Conservation (phyloP, 441 rosid genomes). For the Eugenia klotzschiana region DNA sequence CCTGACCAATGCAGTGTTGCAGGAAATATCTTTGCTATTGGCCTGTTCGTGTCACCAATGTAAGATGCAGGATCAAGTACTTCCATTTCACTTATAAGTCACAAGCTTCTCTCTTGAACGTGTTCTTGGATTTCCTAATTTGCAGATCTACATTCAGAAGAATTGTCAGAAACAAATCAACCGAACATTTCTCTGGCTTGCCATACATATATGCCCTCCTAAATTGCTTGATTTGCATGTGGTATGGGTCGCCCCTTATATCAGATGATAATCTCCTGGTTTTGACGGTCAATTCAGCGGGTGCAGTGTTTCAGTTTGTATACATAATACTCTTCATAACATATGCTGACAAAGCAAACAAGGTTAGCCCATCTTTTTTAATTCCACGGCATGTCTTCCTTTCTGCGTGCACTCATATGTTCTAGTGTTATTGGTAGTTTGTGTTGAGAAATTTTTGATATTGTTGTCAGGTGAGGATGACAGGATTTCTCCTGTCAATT, state of each 20-base stretch:
- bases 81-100: background rate
- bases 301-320: constrained; percentile 52
- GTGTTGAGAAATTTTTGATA: background rate
- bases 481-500: constrained; percentile 34
- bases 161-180: constrained; percentile 51
- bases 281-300: constrained; percentile 52
- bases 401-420: background rate
- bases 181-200: constrained; percentile 57
- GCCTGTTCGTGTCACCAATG: constrained; percentile 66
- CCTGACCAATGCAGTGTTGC: constrained; percentile 8
- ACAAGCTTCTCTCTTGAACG: background rate
- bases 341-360: constrained; percentile 29
- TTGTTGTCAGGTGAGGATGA: constrained; percentile 33
- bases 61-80: constrained; percentile 15
- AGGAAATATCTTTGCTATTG: constrained; percentile 69
- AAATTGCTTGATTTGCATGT: constrained; percentile 58
- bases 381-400: background rate
- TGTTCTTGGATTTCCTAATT: background rate
- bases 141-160: constrained; percentile 64
- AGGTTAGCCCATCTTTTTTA: constrained; percentile 20
- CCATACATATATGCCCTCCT: constrained; percentile 56
- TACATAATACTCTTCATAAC: constrained; percentile 39
- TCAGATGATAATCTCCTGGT: constrained; percentile 35
- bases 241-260: constrained; percentile 57
- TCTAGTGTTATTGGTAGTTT: background rate